These are phyloP conservation scores for Scheffersomyces ergatensis DNA, from an alignment of 805 yeast genomes.

Conservation along the genomic window DNA sequence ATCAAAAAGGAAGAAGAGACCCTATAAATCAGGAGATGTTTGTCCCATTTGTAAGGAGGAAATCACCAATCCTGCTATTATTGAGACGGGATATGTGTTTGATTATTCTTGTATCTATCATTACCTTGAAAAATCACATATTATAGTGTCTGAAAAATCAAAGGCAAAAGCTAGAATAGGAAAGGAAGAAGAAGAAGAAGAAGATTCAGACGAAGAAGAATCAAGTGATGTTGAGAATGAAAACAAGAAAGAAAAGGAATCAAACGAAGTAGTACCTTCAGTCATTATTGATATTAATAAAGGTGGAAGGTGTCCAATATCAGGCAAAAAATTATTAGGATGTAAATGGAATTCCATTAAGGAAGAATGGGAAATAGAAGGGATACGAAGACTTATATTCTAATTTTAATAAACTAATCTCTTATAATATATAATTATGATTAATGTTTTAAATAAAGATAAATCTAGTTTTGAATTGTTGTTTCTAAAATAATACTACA, in stretches of 20 bases:
- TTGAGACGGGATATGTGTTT: constrained; percentile 89
- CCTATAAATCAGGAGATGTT: constrained; percentile 26
- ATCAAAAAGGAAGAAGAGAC: constrained; percentile 11
- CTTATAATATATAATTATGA: no score
- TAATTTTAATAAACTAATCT: constrained; percentile 24
- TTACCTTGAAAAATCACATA: constrained; percentile 50
- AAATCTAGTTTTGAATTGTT: no score
- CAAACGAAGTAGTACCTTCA: background rate
- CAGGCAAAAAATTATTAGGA: constrained; percentile 68
- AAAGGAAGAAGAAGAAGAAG: constrained; percentile 13
- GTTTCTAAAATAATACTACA: no score
- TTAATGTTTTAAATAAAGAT: no score
- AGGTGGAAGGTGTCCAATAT: constrained; percentile 82
- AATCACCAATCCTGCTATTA: constrained; percentile 76
- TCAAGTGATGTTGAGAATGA: constrained; percentile 7
- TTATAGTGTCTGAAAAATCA: constrained; percentile 20
- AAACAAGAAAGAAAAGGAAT: constrained; percentile 4
- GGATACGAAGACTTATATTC: constrained; percentile 71
- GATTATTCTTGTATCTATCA: constrained; percentile 84
- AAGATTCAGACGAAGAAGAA: constrained; percentile 12
- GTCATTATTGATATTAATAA: constrained; percentile 27
- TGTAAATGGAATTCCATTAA: constrained; percentile 61
- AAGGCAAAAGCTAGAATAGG: constrained; percentile 11
- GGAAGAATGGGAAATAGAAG: constrained; percentile 70
- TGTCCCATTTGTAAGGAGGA: constrained; percentile 72